phyloP scores from a whole-genome alignment of 2,329 filamentous ascomycete species.

The Trichoderma arundinaceum region DNA sequence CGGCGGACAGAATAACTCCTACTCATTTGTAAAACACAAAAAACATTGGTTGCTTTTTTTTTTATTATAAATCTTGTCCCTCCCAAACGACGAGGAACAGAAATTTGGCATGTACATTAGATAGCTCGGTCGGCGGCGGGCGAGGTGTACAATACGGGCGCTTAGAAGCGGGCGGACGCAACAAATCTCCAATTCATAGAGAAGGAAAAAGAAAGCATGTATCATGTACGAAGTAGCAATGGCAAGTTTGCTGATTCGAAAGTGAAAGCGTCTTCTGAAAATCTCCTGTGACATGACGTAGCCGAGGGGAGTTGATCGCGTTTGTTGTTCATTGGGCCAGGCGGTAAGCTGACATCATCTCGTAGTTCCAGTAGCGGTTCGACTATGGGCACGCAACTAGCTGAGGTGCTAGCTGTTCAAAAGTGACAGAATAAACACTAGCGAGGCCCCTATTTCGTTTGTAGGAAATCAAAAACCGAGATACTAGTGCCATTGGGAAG shows the following conservation, averaged over 20 bases:
- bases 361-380: too few species aligned
- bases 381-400: too few species aligned
- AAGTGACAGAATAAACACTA: too few species aligned
- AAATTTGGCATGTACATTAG: conserved; percentile 14
- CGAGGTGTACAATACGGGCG: conserved; percentile 15
- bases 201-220: background rate
- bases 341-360: too few species aligned
- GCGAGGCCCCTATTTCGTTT: too few species aligned
- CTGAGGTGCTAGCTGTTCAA: too few species aligned
- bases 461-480: too few species aligned
- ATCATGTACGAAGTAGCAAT: background rate
- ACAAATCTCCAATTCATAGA: conserved; percentile 11
- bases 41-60: background rate
- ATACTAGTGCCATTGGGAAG: too few species aligned
- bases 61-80: background rate
- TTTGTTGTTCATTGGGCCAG: too few species aligned
- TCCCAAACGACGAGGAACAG: background rate
- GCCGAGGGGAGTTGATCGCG: too few species aligned
- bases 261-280: too few species aligned
- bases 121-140: background rate
- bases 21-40: conserved; percentile 24
- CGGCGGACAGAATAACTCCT: conserved; percentile 26
- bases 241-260: background rate
- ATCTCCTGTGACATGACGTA: too few species aligned
- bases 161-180: conserved; percentile 1